Conservation (phyloP, 1,139 yeast genomes). For the Scheffersomyces stambukii region DNA sequence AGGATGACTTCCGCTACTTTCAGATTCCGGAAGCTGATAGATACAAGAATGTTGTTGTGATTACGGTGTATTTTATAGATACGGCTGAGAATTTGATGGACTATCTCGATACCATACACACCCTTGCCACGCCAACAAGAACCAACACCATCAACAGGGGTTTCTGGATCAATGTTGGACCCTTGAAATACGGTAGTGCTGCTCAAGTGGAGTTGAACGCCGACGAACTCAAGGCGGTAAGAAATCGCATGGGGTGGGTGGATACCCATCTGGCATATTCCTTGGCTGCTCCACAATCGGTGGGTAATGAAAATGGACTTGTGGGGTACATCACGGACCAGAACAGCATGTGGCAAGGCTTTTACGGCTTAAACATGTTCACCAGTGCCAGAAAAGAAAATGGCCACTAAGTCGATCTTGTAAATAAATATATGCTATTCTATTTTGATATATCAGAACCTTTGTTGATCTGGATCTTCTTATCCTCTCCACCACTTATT, state of each 20-base stretch:
- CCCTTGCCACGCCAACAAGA: constrained; percentile 36
- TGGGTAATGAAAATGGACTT: constrained; percentile 24
- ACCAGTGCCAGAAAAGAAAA: constrained; percentile 24
- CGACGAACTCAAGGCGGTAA: constrained; percentile 54
- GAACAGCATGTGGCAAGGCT: constrained; percentile 71
- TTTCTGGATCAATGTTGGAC: constrained; percentile 82
- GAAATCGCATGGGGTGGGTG: constrained; percentile 61
- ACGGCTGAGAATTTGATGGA: constrained; percentile 81
- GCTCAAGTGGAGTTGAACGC: constrained; percentile 71
- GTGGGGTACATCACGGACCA: constrained; percentile 59
- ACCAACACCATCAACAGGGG: constrained; percentile 31
- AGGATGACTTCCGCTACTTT: constrained; percentile 66
- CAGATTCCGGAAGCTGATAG: constrained; percentile 18
- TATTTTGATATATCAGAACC: constrained; percentile 39
- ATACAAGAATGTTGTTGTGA: constrained; percentile 52
- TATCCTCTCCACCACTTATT: constrained; percentile 91
- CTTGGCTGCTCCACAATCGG: constrained; percentile 6
- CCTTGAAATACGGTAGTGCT: constrained; percentile 83
- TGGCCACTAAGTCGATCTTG: constrained; percentile 2
- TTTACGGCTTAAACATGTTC: constrained; percentile 62
- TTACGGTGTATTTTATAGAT: constrained; percentile 75
- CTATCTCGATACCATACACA: constrained; percentile 60
- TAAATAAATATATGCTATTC: constrained; percentile 5
- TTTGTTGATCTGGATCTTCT: constrained; percentile 81
- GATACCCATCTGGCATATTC: constrained; percentile 22